phyloP scores from a whole-genome alignment of 352 stramenopile species.

The Phytophthora parvispora region DNA sequence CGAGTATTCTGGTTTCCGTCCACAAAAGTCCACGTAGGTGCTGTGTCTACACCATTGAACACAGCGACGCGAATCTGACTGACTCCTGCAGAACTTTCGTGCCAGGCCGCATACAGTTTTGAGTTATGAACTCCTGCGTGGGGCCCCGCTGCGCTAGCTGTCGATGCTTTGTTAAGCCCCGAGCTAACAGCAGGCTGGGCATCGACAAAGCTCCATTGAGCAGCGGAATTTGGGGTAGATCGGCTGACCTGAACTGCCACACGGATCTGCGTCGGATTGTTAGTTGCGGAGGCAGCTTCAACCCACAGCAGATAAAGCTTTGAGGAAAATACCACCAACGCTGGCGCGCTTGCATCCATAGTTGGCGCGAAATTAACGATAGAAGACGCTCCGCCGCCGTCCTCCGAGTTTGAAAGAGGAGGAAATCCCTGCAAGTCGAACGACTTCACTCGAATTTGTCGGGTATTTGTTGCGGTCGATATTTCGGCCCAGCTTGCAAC shows the following conservation, averaged over 20 bases:
- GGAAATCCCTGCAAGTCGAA: constrained; percentile 46
- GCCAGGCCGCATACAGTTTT: constrained; percentile 72
- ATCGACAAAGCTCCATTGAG: constrained; percentile 58
- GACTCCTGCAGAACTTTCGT: constrained; percentile 39
- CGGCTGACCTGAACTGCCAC: constrained; percentile 45
- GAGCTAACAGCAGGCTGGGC: constrained; percentile 12
- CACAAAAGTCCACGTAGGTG: constrained; percentile 62
- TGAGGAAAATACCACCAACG: constrained; percentile 28
- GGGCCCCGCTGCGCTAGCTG: constrained; percentile 43
- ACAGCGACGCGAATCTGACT: constrained; percentile 67
- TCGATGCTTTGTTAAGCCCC: constrained; percentile 62
- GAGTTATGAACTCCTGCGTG: constrained; percentile 37
- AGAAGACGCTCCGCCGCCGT: constrained; percentile 40
- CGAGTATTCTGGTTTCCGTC: constrained; percentile 52
- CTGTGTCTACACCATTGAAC: constrained; percentile 54
- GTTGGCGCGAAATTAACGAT: constrained; percentile 56
- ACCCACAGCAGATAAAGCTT: constrained; percentile 68
- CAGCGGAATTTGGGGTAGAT: constrained; percentile 22
- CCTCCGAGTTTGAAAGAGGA: constrained; percentile 48
- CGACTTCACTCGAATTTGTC: constrained; percentile 62
- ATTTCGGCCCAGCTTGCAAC: constrained; percentile 65
- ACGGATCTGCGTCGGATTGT: constrained; percentile 59
- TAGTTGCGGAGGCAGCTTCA: constrained; percentile 39
- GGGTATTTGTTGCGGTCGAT: constrained; percentile 4
- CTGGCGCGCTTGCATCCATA: constrained; percentile 46